phyloP scores from a whole-genome alignment of 441 rosid genomes.

The Pelargonium australe region DNA sequence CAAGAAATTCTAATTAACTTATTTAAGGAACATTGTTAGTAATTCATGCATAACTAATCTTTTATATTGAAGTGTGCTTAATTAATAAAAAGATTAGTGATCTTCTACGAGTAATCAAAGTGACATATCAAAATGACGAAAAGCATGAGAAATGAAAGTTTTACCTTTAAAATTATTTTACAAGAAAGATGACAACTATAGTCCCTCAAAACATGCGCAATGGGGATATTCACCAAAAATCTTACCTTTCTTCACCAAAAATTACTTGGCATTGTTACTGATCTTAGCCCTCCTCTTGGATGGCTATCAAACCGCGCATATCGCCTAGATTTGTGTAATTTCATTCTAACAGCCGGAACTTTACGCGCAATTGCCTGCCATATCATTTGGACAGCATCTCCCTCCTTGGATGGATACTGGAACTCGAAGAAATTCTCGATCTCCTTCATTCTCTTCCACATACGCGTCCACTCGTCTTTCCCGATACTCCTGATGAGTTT shows the following conservation, averaged over 20 bases:
- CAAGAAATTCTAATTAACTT: too few relatives aligned
- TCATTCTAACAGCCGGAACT: conserved; percentile 19
- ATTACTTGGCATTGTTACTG: background rate
- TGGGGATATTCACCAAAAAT: background rate
- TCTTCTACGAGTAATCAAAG: too few relatives aligned
- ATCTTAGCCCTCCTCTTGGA: background rate
- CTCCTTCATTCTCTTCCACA: conserved; percentile 62
- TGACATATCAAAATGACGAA: too few relatives aligned
- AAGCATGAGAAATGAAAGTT: too few relatives aligned
- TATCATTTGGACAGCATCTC: conserved; percentile 71
- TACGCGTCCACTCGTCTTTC: conserved; percentile 50
- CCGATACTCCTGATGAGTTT: conserved; percentile 50
- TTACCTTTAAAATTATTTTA: background rate
- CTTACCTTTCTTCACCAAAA: background rate
- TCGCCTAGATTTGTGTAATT: background rate
- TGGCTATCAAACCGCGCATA: background rate
- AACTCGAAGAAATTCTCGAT: conserved; percentile 43
- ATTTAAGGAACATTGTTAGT: too few relatives aligned
- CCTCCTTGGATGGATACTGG: conserved; percentile 49
- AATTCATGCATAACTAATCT: too few relatives aligned
- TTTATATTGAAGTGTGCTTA: too few relatives aligned
- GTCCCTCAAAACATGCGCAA: background rate
- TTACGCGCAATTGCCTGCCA: conserved; percentile 56
- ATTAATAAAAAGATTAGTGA: too few relatives aligned
- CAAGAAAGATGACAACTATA: background rate